Percentiles rank a stretch among this genome's conserved stretches.
These are phyloP conservation scores for Fraxinus platypoda DNA, from an alignment of 305 asterid genomes.

Conservation along the genomic window DNA sequence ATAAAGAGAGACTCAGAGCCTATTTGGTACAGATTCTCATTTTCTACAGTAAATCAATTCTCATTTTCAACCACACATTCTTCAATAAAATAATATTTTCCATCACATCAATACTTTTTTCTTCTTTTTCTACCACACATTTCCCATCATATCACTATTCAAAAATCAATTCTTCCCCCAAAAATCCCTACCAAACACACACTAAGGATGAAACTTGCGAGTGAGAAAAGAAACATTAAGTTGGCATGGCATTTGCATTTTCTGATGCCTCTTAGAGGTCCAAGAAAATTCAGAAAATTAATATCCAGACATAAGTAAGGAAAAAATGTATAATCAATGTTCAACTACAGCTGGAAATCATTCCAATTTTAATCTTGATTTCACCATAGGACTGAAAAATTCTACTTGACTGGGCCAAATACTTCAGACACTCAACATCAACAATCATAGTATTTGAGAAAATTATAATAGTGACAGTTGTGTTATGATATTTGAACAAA, in stretches of 20 bases:
- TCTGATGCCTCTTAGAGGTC: slow-evolving; percentile 1
- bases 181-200: too few relatives aligned
- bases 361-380: slow-evolving; percentile 6
- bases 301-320: neutral
- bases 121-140: too few relatives aligned
- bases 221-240: neutral
- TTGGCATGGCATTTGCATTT: neutral
- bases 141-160: too few relatives aligned
- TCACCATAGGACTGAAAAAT: neutral
- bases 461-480: neutral
- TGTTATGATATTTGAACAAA: neutral
- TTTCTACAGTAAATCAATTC: too few relatives aligned
- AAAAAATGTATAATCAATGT: slow-evolving; percentile 1
- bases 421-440: neutral
- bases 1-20: too few relatives aligned
- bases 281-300: neutral
- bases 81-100: too few relatives aligned
- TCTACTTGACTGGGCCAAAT: neutral
- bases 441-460: neutral
- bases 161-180: too few relatives aligned
- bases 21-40: too few relatives aligned
- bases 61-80: too few relatives aligned
- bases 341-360: slow-evolving; percentile 10
- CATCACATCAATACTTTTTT: too few relatives aligned
- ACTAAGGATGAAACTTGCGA: neutral